phyloP scores from a whole-genome alignment of 2,329 filamentous ascomycete genomes.

The Colletotrichum camelliae region DNA sequence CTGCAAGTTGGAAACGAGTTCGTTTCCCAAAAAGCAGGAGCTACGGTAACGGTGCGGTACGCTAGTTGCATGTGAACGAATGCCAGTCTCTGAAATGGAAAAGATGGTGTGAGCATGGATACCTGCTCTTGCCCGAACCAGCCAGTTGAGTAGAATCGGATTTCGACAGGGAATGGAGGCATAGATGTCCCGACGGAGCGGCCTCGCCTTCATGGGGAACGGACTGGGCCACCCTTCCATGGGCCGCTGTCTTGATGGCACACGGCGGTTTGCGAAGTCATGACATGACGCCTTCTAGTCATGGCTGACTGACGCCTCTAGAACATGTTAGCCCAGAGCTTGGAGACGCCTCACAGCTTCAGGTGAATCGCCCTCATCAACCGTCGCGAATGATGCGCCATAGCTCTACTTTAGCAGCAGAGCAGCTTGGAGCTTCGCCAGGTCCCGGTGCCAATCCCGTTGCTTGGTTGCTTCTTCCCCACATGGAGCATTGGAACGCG shows the following conservation, averaged over 20 bases:
- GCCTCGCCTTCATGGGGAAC: background rate
- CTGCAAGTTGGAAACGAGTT: slow-evolving; percentile 15
- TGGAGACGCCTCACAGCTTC: background rate
- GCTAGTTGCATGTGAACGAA: slow-evolving; percentile 15
- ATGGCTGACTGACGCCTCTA: background rate
- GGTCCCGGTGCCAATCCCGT: background rate
- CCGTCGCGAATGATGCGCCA: background rate
- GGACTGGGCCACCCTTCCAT: background rate
- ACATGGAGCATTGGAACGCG: background rate
- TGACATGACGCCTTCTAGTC: background rate
- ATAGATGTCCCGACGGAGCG: slow-evolving; percentile 15
- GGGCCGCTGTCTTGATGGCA: background rate
- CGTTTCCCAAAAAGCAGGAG: slow-evolving; percentile 1
- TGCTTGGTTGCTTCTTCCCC: background rate
- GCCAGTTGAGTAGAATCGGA: background rate
- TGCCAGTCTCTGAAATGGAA: background rate
- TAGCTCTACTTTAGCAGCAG: background rate
- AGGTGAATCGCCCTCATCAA: background rate
- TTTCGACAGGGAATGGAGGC: slow-evolving; percentile 7
- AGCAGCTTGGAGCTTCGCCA: background rate
- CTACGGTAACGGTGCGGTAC: slow-evolving; percentile 1
- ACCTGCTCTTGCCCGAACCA: background rate
- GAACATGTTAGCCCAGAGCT: background rate
- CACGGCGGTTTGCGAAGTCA: background rate
- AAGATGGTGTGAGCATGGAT: background rate